A percentile compares a stretch with the other conserved stretches of the same genome.
phyloP scores from a whole-genome alignment of 306 rosid genomes.

The Quercus glauca region DNA sequence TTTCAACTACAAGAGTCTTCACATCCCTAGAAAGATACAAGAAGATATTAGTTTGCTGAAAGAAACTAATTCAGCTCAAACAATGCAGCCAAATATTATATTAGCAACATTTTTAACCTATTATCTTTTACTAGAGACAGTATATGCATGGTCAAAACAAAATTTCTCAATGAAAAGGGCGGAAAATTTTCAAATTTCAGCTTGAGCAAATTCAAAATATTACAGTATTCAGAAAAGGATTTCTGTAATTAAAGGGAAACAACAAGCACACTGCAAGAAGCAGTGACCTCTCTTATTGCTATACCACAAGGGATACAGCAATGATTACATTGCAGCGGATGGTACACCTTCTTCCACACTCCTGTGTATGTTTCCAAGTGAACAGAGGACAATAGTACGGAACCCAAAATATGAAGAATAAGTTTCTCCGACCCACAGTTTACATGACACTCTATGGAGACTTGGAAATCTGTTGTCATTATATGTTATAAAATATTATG shows the following conservation, averaged over 20 bases:
- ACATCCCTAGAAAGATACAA: conserved; percentile 59
- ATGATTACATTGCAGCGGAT: conserved; percentile 7
- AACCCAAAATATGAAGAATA: neutral
- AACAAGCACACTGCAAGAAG: neutral
- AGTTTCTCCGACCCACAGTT: neutral
- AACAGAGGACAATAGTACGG: neutral
- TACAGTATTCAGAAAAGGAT: neutral
- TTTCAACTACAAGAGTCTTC: conserved; percentile 91
- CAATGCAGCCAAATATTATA: conserved; percentile 11
- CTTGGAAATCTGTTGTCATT: neutral
- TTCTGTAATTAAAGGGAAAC: neutral
- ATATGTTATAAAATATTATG: neutral
- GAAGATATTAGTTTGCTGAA: neutral
- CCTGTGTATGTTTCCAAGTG: neutral
- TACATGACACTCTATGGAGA: neutral
- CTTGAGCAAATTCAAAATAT: neutral
- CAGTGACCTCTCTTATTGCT: neutral
- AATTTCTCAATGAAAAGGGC: neutral
- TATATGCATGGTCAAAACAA: neutral
- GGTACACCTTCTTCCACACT: neutral
- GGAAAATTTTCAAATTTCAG: neutral
- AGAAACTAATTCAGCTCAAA: neutral
- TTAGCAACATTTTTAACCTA: neutral
- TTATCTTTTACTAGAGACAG: neutral
- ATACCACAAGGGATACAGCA: neutral